These are phyloP conservation scores for Nyssa sinensis DNA, from an alignment of 148 eudicot genomes.

Conservation along the genomic window DNA sequence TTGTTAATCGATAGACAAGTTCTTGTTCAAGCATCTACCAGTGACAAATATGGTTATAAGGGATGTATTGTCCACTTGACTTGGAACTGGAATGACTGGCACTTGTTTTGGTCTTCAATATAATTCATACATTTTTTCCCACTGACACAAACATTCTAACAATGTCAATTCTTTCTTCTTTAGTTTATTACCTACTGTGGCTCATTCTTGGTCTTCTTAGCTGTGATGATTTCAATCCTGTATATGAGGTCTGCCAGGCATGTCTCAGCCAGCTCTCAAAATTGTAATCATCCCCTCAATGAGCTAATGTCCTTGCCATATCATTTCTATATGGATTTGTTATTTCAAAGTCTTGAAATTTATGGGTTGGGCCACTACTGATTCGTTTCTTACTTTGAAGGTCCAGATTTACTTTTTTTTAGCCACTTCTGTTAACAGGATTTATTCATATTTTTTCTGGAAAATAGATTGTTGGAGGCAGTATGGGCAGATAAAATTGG, in stretches of 20 bases:
- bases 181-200: background rate
- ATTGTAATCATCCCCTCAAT: background rate
- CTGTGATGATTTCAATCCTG: background rate
- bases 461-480: constrained; percentile 86
- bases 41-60: background rate
- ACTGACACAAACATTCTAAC: background rate
- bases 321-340: background rate
- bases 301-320: background rate
- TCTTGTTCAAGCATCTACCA: background rate
- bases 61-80: background rate
- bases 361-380: background rate
- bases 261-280: background rate
- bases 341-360: background rate
- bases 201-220: background rate
- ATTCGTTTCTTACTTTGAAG: background rate
- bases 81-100: background rate
- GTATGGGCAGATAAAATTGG: constrained; percentile 99
- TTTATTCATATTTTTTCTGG: constrained; percentile 18
- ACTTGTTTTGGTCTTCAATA: constrained; percentile 3
- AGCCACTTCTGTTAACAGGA: constrained; percentile 12
- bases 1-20: background rate
- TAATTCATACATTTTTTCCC: background rate
- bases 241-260: background rate
- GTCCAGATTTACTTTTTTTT: background rate
- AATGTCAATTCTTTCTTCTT: background rate